Evolutionary conservation across 305 asterid genomes (phyloP), one percentile per base, ranked within the genome.

Genomic region (Coffea humblotiana): DNA sequence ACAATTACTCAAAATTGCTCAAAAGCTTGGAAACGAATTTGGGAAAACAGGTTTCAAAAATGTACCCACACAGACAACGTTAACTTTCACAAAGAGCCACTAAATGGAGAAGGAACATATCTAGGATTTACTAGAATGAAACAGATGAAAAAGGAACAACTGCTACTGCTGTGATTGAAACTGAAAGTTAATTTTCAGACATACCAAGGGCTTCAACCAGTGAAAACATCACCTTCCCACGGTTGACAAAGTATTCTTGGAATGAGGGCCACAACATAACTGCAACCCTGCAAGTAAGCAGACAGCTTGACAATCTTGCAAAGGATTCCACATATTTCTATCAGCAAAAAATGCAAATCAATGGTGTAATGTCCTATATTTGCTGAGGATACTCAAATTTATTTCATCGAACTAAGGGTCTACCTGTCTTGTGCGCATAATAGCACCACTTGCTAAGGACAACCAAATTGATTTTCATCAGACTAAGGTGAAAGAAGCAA

Each of bases 141-240:
- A n/a, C 3, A 74, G 61, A 12, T 75, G 15, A n/a, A 21, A 68
- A 37, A 5, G 27, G 74, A 63, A 21, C 15, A 29, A 76, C 3
- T 61, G 16, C 66, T 19, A 18, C 64, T 56, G 8, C 19, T 10
- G 21, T 35, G n/a, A 13, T 45, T 16, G n/a, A 83, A 67, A 48
- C 66, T 51, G 21, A 58, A 47, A 65, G 21, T 16, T 21, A 19
- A 52, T 56, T 23, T 27, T 64, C 27, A 76, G 37, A 79, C 88
- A 54, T 87, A 94, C 98, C 98, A 60, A 94, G 88, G 71, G 98
- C 98, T 88, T 95, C 98, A 15, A 93, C 95, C 45, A 95, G 96
- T 15, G 89, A 91, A 76, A 89, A 37, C 73, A 95, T 91, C 82
- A 90, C 88, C 81, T 80, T 92, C 75, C 82, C 94, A 54, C 97